These are phyloP conservation scores for Colletotrichum filicis DNA, from an alignment of 2,329 filamentous ascomycete species.

Conservation along the genomic window DNA sequence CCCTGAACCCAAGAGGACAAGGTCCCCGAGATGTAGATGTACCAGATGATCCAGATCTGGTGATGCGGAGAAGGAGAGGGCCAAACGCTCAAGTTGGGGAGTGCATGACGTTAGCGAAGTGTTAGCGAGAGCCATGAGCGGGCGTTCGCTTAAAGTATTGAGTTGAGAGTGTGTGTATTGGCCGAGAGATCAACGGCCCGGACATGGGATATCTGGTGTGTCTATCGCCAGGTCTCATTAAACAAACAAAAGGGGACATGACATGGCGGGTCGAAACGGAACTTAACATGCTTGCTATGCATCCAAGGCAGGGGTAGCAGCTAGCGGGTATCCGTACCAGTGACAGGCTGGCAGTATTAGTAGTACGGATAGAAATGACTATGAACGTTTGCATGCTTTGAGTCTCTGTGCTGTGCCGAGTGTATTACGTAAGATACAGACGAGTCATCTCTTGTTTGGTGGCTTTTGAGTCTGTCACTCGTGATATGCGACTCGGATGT, in stretches of 20 bases:
- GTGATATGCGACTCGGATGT: too few species aligned
- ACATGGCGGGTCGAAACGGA: conserved; percentile 24
- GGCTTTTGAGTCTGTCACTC: background rate
- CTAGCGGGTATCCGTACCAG: background rate
- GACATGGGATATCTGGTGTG: conserved; percentile 6
- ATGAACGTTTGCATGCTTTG: background rate
- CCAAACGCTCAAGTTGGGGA: background rate
- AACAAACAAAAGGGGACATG: conserved; percentile 23
- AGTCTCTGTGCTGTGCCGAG: background rate
- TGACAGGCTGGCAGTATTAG: background rate
- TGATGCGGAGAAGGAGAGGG: background rate
- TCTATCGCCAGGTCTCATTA: conserved; percentile 18
- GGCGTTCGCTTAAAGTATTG: conserved; percentile 24
- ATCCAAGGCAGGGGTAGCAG: background rate
- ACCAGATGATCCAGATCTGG: background rate
- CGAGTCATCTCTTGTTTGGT: background rate
- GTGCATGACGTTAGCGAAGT: background rate
- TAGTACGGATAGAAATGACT: background rate
- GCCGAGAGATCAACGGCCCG: conserved; percentile 21
- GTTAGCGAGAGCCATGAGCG: conserved; percentile 16
- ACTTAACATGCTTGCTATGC: conserved; percentile 3
- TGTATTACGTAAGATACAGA: background rate
- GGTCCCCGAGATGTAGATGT: background rate
- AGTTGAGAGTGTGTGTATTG: conserved; percentile 3
- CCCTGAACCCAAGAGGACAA: conserved; percentile 37